Percentiles rank a stretch among this genome's conserved stretches.
Evolutionary conservation across 495 filamentous ascomycete species (phyloP).

Genomic region (Penicillium malachiteum): DNA sequence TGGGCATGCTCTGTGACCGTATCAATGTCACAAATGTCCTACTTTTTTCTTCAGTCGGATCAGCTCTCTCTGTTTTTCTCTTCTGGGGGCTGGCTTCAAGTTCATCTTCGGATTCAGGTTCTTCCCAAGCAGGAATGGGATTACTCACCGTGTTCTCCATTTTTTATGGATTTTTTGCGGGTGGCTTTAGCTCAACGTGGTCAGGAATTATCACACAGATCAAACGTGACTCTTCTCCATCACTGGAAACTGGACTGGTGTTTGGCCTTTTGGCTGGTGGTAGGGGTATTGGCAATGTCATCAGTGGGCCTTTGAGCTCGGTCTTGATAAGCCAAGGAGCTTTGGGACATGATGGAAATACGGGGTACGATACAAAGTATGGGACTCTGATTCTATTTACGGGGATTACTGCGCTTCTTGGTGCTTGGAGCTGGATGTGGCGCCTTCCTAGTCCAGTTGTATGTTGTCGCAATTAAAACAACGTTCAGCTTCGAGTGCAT

Average conservation of each 20-base stretch:
- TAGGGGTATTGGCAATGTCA: constrained; percentile 64
- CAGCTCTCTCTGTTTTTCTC: constrained; percentile 59
- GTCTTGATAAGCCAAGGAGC: constrained; percentile 44
- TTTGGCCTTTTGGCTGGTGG: constrained; percentile 63
- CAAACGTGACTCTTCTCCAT: constrained; percentile 38
- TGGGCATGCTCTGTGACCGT: constrained; percentile 61
- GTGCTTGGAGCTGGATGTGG: constrained; percentile 40
- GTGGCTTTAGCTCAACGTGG: constrained; percentile 61
- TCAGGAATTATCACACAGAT: constrained; percentile 61
- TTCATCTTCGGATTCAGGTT: constrained; percentile 15
- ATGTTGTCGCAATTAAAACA: neutral
- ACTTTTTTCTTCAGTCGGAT: constrained; percentile 56
- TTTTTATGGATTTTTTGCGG: constrained; percentile 68
- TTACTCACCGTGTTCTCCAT: constrained; percentile 65
- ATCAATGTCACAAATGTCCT: constrained; percentile 60
- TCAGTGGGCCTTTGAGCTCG: constrained; percentile 60
- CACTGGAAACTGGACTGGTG: constrained; percentile 57
- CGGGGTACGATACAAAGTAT: constrained; percentile 41
- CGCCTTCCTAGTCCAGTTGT: constrained; percentile 19
- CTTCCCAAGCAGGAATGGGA: constrained; percentile 44
- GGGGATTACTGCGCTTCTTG: constrained; percentile 39
- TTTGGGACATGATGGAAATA: constrained; percentile 19
- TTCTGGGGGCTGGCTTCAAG: constrained; percentile 60
- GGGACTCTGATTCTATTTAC: constrained; percentile 48
- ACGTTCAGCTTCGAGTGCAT: too few species aligned